A percentile compares a stretch with the other conserved stretches of the same genome.
phyloP scores from a whole-genome alignment of 148 eudicot genomes.

The Rhododendron ovatum region DNA sequence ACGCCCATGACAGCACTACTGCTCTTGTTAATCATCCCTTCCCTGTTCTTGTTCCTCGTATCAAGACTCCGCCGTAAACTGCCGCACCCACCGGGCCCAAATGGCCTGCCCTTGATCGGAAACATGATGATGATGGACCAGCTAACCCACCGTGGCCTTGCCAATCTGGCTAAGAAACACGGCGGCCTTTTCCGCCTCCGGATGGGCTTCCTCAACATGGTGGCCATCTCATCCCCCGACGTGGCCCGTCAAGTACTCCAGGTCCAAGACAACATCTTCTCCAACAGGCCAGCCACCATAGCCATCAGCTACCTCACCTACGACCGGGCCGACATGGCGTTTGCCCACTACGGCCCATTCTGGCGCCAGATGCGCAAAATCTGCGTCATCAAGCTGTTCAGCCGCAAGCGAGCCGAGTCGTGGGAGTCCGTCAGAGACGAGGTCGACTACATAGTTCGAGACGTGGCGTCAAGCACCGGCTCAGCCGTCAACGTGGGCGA shows the following conservation, averaged over 20 bases:
- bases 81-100: conserved; percentile 55
- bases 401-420: conserved; percentile 67
- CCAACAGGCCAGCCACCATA: conserved; percentile 66
- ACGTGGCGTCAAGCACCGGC: conserved; percentile 27
- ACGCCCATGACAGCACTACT: conserved; percentile 4
- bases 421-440: conserved; percentile 72
- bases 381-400: conserved; percentile 71
- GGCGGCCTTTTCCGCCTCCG: conserved; percentile 62
- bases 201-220: conserved; percentile 62
- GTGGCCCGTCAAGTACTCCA: conserved; percentile 67
- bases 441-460: conserved; percentile 30
- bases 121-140: conserved; percentile 78
- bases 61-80: conserved; percentile 27
- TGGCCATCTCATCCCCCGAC: conserved; percentile 48
- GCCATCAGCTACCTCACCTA: conserved; percentile 65
- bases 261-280: conserved; percentile 64
- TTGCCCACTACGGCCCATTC: conserved; percentile 77
- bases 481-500: conserved; percentile 50
- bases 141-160: conserved; percentile 51
- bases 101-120: conserved; percentile 60
- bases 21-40: conserved; percentile 18
- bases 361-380: conserved; percentile 90
- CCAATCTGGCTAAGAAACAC: conserved; percentile 28
- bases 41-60: conserved; percentile 27
- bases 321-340: conserved; percentile 74